phyloP scores from a whole-genome alignment of 306 rosid genomes.

The Lithocarpus polystachyus region DNA sequence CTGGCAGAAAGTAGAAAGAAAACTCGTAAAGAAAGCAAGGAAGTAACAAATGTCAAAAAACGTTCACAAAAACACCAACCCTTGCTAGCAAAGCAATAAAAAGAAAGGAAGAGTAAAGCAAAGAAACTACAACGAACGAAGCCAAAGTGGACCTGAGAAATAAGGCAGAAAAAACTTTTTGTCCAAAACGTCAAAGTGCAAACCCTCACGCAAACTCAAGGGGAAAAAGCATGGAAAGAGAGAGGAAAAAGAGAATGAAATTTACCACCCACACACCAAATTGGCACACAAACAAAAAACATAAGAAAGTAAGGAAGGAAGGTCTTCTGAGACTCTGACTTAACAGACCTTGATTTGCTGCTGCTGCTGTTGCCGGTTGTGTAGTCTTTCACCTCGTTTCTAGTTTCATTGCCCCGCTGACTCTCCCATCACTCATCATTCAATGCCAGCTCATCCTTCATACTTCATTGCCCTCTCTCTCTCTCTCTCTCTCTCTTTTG shows the following conservation, averaged over 20 bases:
- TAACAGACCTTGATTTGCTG: neutral
- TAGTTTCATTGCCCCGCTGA: constrained; percentile 49
- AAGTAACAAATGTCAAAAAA: constrained; percentile 34
- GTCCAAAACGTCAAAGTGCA: constrained; percentile 47
- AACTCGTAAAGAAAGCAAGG: constrained; percentile 23
- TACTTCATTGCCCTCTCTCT: constrained; percentile 21
- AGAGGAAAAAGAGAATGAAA: neutral
- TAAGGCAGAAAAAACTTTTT: neutral
- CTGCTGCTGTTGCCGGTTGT: neutral
- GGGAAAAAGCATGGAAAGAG: neutral
- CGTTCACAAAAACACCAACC: constrained; percentile 11
- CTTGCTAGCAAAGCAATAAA: constrained; percentile 22
- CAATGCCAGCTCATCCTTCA: constrained; percentile 37
- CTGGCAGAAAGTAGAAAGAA: constrained; percentile 21
- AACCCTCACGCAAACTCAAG: constrained; percentile 55
- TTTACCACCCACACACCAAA: constrained; percentile 3
- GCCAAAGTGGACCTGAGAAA: constrained; percentile 20
- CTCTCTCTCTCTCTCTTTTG: neutral
- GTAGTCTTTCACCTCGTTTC: constrained; percentile 15
- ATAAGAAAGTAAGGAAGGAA: neutral
- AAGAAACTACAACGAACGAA: constrained; percentile 35
- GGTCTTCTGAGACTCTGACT: constrained; percentile 16
- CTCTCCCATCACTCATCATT: constrained; percentile 44
- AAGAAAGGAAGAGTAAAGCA: constrained; percentile 24
- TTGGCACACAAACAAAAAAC: neutral